A percentile compares a stretch with the other conserved stretches of the same genome.
phyloP scores from a whole-genome alignment of 495 filamentous ascomycete species.

The Bacidia gigantensis region DNA sequence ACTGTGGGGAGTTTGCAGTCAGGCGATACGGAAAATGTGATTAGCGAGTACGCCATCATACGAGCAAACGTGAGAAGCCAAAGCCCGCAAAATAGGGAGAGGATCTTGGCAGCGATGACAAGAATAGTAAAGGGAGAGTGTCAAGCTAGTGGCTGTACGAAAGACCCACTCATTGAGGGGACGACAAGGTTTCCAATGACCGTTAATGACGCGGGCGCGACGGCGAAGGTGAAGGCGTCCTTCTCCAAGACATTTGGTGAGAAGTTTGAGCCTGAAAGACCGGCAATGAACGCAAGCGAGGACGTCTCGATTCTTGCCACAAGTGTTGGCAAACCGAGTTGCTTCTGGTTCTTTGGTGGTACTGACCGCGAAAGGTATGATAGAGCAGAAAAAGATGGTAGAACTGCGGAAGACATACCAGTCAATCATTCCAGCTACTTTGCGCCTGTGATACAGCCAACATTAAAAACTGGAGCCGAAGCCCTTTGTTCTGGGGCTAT shows the following conservation, averaged over 20 bases:
- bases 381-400: constrained; percentile 19
- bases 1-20: constrained; percentile 39
- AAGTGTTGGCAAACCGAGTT: constrained; percentile 24
- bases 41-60: constrained; percentile 34
- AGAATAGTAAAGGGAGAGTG: constrained; percentile 42
- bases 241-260: constrained; percentile 29
- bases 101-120: constrained; percentile 28
- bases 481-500: constrained; percentile 41
- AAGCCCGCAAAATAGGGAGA: constrained; percentile 26
- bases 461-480: constrained; percentile 41
- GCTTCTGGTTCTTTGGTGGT: constrained; percentile 36
- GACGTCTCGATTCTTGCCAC: constrained; percentile 34
- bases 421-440: constrained; percentile 49
- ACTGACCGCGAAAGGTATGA: constrained; percentile 33
- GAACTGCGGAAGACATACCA: constrained; percentile 19
- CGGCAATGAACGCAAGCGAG: constrained; percentile 29
- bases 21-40: constrained; percentile 40
- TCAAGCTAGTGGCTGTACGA: constrained; percentile 31
- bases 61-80: constrained; percentile 34
- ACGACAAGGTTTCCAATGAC: constrained; percentile 35
- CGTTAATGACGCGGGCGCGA: constrained; percentile 25
- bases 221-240: constrained; percentile 20
- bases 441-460: constrained; percentile 46
- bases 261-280: constrained; percentile 26
- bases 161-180: constrained; percentile 29